phyloP scores from a whole-genome alignment of 2,329 filamentous ascomycete genomes.

The Lachnum nothofagi region DNA sequence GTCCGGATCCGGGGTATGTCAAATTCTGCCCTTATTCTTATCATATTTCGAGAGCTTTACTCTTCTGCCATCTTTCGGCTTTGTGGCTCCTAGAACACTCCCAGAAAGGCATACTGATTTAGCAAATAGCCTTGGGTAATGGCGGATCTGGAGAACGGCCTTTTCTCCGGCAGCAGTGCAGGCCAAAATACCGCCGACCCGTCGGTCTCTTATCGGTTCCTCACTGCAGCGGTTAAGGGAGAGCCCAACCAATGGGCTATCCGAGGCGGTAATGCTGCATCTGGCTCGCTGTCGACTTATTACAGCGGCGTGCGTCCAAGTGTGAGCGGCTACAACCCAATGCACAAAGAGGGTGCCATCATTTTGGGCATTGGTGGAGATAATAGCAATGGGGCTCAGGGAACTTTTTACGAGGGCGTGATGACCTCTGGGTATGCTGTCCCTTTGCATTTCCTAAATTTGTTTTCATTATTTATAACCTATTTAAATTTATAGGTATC shows the following conservation, averaged over 20 bases:
- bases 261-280: conserved; percentile 51
- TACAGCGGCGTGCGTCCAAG: conserved; percentile 53
- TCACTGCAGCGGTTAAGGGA: conserved; percentile 55
- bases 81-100: no score
- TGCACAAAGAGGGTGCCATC: conserved; percentile 61
- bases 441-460: no score
- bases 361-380: conserved; percentile 68
- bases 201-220: conserved; percentile 49
- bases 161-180: conserved; percentile 52
- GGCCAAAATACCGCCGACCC: conserved; percentile 48
- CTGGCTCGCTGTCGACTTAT: conserved; percentile 52
- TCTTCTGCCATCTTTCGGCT: no score
- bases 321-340: conserved; percentile 47
- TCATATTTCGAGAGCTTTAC: no score
- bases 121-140: conserved; percentile 66
- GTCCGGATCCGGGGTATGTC: conserved; percentile 51
- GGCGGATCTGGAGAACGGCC: conserved; percentile 63
- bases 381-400: conserved; percentile 49
- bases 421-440: conserved; percentile 58
- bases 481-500: no score
- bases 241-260: conserved; percentile 53
- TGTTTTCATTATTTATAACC: no score
- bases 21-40: no score
- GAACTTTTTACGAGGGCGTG: conserved; percentile 61
- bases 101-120: no score